Conservation (phyloP, 441 rosid species). For the Adansonia gregorii region DNA sequence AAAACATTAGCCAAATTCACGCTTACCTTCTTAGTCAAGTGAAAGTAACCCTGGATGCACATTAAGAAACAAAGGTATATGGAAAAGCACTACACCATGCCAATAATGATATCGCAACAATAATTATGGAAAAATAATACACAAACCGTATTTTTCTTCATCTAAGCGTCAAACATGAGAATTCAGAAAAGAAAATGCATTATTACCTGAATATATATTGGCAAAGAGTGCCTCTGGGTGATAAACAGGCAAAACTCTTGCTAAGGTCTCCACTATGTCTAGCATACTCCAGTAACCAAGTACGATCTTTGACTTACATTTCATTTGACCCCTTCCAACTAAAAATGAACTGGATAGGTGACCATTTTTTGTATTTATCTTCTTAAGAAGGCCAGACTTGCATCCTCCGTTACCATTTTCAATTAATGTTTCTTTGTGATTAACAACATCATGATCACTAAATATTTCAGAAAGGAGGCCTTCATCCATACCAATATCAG, state of each 20-base stretch:
- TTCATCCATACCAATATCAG: slow-evolving; percentile 37
- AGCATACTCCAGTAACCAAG: slow-evolving; percentile 58
- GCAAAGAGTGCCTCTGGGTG: slow-evolving; percentile 80
- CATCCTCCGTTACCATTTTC: slow-evolving; percentile 33
- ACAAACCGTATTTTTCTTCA: slow-evolving; percentile 11
- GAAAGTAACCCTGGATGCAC: slow-evolving; percentile 14
- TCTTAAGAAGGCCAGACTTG: slow-evolving; percentile 34
- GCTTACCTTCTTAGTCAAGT: background rate
- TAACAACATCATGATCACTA: slow-evolving; percentile 42
- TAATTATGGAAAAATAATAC: background rate
- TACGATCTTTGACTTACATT: slow-evolving; percentile 38
- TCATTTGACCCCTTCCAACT: slow-evolving; percentile 38
- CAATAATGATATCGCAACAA: background rate
- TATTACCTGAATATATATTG: slow-evolving; percentile 83
- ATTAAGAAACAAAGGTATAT: slow-evolving; percentile 6
- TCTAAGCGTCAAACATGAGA: slow-evolving; percentile 22
- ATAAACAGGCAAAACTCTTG: slow-evolving; percentile 70
- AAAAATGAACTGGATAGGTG: slow-evolving; percentile 36
- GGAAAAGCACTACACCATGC: background rate
- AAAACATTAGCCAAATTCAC: background rate
- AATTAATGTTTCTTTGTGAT: slow-evolving; percentile 35
- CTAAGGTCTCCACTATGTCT: slow-evolving; percentile 59
- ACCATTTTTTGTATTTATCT: slow-evolving; percentile 36
- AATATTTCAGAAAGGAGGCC: slow-evolving; percentile 40
- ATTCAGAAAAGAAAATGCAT: slow-evolving; percentile 23